These are phyloP conservation scores for Dendrobium catenatum DNA, from an alignment of 106 monocot genomes.

Conservation along the genomic window DNA sequence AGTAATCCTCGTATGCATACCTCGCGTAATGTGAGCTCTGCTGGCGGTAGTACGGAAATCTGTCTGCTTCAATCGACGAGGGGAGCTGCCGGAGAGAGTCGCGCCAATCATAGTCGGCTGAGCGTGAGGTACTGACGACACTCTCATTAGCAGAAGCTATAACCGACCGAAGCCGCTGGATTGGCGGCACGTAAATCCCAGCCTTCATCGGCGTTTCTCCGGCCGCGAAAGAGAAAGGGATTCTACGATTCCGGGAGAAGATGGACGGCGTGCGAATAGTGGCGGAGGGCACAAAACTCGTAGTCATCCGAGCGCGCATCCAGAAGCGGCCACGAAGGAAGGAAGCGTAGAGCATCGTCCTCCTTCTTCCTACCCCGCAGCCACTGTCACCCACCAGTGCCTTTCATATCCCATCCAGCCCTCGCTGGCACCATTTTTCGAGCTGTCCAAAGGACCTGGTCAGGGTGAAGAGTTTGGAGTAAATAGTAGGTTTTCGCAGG, in stretches of 20 bases:
- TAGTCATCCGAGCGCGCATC: slow-evolving; percentile 23
- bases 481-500: no score
- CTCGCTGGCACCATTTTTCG: neutral
- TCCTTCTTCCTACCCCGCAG: slow-evolving; percentile 8
- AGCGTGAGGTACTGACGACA: slow-evolving; percentile 13
- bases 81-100: neutral
- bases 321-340: slow-evolving; percentile 34
- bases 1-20: slow-evolving; percentile 48
- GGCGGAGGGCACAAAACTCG: slow-evolving; percentile 18
- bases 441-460: neutral
- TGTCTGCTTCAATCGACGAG: slow-evolving; percentile 3
- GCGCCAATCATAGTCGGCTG: slow-evolving; percentile 26
- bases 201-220: slow-evolving; percentile 12
- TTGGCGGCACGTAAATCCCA: slow-evolving; percentile 53
- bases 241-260: slow-evolving; percentile 11
- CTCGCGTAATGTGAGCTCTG: slow-evolving; percentile 32
- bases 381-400: neutral
- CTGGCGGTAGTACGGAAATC: slow-evolving; percentile 15
- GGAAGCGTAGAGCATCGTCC: slow-evolving; percentile 43
- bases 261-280: neutral
- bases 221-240: neutral
- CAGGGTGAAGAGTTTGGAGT: no score
- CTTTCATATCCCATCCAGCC: neutral
- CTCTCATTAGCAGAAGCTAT: slow-evolving; percentile 55
- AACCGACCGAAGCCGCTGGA: slow-evolving; percentile 65